A percentile compares a stretch with the other conserved stretches of the same genome.
Conservation (phyloP, 2,329 filamentous ascomycete species). For the Curvularia lunata region DNA sequence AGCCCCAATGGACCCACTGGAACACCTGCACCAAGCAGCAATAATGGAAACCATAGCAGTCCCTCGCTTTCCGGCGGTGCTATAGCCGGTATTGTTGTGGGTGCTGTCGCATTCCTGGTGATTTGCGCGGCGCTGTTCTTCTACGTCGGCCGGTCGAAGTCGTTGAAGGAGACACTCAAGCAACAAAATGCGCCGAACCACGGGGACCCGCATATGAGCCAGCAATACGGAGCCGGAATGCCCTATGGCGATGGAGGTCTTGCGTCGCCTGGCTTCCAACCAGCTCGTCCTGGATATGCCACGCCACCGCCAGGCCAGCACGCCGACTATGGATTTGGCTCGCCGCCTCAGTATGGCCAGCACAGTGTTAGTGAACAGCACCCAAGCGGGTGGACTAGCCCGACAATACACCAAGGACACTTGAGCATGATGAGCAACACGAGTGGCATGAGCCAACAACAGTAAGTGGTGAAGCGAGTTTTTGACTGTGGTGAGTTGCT, state of each 20-base stretch:
- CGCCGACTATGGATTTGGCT: slow-evolving; percentile 20
- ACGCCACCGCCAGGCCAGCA: slow-evolving; percentile 18
- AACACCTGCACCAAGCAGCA: slow-evolving; percentile 6
- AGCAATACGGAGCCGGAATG: slow-evolving; percentile 2
- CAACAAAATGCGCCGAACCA: slow-evolving; percentile 9
- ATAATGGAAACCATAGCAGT: not conserved
- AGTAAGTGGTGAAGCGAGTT: slow-evolving; percentile 26
- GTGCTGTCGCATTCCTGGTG: slow-evolving; percentile 66
- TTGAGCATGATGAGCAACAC: slow-evolving; percentile 27
- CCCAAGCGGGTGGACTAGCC: slow-evolving; percentile 31
- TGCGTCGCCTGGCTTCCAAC: slow-evolving; percentile 10
- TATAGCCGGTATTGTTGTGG: slow-evolving; percentile 64
- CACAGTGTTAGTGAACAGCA: slow-evolving; percentile 34
- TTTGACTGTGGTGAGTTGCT: not conserved
- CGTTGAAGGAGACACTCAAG: slow-evolving; percentile 34
- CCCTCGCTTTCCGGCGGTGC: slow-evolving; percentile 47
- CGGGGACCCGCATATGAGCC: slow-evolving; percentile 8
- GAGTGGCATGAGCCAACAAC: slow-evolving; percentile 30
- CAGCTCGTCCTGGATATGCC: slow-evolving; percentile 7
- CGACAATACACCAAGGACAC: slow-evolving; percentile 24
- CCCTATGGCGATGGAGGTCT: slow-evolving; percentile 16
- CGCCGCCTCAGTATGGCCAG: slow-evolving; percentile 33
- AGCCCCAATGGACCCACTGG: slow-evolving; percentile 16
- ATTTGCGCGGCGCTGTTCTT: slow-evolving; percentile 67
- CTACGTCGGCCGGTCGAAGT: slow-evolving; percentile 61